phyloP scores from a whole-genome alignment of 768 basidiomycete genomes.

The Albatrellus ellisii region DNA sequence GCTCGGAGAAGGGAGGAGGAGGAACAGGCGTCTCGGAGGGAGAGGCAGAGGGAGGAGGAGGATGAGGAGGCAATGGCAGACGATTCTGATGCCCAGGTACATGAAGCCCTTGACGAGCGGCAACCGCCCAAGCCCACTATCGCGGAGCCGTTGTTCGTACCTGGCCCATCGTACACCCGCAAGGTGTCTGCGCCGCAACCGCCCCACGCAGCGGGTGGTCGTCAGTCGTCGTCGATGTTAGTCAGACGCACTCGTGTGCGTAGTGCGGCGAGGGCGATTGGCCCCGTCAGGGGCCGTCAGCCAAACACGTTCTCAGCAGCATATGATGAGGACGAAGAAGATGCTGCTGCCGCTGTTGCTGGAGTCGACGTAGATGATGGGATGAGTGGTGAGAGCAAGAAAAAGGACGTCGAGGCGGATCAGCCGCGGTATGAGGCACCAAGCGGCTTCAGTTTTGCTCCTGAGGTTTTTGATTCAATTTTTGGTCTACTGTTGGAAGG shows the following conservation, averaged over 20 bases:
- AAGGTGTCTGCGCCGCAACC: slow-evolving; percentile 12
- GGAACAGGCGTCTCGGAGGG: slow-evolving; percentile 29
- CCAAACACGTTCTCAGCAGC: slow-evolving; percentile 55
- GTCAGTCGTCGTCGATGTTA: slow-evolving; percentile 3
- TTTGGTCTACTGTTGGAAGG: slow-evolving; percentile 10
- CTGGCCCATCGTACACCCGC: slow-evolving; percentile 19
- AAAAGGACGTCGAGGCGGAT: slow-evolving; percentile 40
- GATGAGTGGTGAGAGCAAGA: slow-evolving; percentile 23
- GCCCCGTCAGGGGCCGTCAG: slow-evolving; percentile 22
- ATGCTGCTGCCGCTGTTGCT: slow-evolving; percentile 23
- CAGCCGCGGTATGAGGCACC: slow-evolving; percentile 48
- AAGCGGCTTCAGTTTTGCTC: slow-evolving; percentile 53
- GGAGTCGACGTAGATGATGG: slow-evolving; percentile 29
- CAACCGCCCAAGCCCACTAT: slow-evolving; percentile 15
- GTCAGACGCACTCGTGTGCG: not conserved
- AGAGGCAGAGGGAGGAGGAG: slow-evolving; percentile 20
- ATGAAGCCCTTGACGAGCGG: slow-evolving; percentile 4
- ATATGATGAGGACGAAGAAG: slow-evolving; percentile 27
- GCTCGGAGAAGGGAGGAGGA: slow-evolving; percentile 48
- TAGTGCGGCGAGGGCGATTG: not conserved
- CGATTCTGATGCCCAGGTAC: slow-evolving; percentile 17
- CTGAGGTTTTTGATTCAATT: slow-evolving; percentile 12
- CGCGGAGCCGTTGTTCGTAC: slow-evolving; percentile 15
- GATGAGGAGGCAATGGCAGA: slow-evolving; percentile 22
- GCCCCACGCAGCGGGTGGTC: slow-evolving; percentile 2